Base-by-base conservation (phyloP, 2,329 filamentous ascomycete species). In the Pyrenophora tritici-repentis region DNA sequence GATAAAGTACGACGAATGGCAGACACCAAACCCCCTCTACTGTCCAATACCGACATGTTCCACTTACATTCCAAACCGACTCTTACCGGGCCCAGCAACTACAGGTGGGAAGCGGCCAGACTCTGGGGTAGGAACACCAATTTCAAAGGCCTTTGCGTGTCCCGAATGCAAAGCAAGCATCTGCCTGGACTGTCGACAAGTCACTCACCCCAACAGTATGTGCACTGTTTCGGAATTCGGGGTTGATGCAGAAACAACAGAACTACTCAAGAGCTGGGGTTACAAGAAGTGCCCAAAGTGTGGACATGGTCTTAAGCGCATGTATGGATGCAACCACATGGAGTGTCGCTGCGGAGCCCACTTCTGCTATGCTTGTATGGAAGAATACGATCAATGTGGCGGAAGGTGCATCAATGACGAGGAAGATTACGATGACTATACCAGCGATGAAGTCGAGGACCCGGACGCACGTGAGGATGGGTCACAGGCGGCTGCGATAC, bases 281-380 rank as follows among this genome's bases (percentile, higher is more conserved):
- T 78, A 80, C 62, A 82, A 80, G 61, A 69, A 73, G 7, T 83
- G 80, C 47, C 80, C 80, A 0, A 76, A 76, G 46, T 82, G 80
- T 53, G 69, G 73, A 1, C 69, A 76, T n/a, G 79, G 75, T 7
- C 65, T 82, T 13, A 73, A 74, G 54, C 73, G 74, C 45, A 79
- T 81, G 74, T 77, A 60, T 50, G 80, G 80, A 6, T 83, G 80
- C 57, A 62, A 64, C 29, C 77, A 80, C 42, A 76, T 82, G 57
- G 63, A 73, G 44, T 82, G 80, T 49, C 65, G 69, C 12, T 82
- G 80, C 47, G 78, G 79, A 10, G 76, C 77, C 7, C 74, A 80
- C 42, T 82, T 76, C 64, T 83, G 80, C 62, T 83, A 76, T 72
- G 56, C 59, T 6, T 83, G 80, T 47, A 47, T 67, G 31, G 41